A percentile compares a stretch with the other conserved stretches of the same genome.
Evolutionary conservation across 495 filamentous ascomycete species (phyloP).

Genomic region (Podospora conica): DNA sequence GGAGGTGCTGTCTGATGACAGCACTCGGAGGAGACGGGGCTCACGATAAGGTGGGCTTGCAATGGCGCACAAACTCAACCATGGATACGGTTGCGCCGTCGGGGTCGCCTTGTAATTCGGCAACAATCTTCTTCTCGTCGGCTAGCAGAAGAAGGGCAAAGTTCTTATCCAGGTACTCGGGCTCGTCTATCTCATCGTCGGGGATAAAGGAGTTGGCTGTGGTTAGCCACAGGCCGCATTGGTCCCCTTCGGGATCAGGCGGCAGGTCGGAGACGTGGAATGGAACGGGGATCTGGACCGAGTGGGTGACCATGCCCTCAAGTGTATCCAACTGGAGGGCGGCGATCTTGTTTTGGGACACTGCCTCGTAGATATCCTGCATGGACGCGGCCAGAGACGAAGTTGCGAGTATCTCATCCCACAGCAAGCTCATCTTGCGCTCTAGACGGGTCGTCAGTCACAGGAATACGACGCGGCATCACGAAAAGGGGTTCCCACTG

Average conservation of each 20-base stretch:
- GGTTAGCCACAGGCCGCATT: conserved; percentile 77
- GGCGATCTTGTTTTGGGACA: conserved; percentile 78
- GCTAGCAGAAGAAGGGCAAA: conserved; percentile 81
- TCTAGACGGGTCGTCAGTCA: conserved; percentile 29
- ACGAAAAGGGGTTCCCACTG: conserved; percentile 41
- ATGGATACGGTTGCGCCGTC: conserved; percentile 66
- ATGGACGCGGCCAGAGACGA: conserved; percentile 83
- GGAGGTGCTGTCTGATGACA: too few relatives aligned
- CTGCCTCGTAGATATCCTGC: conserved; percentile 68
- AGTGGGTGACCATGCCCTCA: conserved; percentile 53
- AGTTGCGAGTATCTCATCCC: conserved; percentile 62
- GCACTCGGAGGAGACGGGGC: conserved; percentile 10
- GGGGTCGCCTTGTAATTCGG: conserved; percentile 72
- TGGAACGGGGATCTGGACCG: conserved; percentile 78
- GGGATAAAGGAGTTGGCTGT: conserved; percentile 70
- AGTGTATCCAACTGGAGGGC: conserved; percentile 43
- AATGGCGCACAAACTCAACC: conserved; percentile 74
- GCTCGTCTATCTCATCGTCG: conserved; percentile 56
- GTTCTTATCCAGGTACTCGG: conserved; percentile 66
- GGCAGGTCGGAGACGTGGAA: conserved; percentile 70
- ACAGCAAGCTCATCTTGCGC: conserved; percentile 50
- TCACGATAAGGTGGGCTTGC: conserved; percentile 75
- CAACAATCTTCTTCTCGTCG: conserved; percentile 74
- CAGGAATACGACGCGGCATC: background rate
- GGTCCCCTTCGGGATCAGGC: conserved; percentile 54